Evolutionary conservation across 257 asterid genomes (phyloP), one percentile per base, ranked within the genome.

Genomic region (Nicotiana noctiflora): DNA sequence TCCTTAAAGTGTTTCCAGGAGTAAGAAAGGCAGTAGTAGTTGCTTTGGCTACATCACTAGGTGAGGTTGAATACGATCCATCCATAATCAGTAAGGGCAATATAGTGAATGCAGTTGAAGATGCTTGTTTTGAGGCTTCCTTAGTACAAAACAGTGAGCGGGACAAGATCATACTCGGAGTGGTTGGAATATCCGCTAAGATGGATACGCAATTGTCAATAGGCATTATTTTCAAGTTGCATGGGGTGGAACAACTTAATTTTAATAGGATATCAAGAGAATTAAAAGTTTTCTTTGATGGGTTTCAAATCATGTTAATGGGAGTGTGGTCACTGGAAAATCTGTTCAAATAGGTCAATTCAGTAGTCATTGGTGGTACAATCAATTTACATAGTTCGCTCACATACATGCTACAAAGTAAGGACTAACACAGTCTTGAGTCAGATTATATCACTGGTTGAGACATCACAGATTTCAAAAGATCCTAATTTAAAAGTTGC

Each of bases 401-500:
- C 98, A 96, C 87, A 67, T 92, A 84, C 89, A 87, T 82, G 98
- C 98, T 80, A 91, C 80, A 90, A 1, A 90, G 98, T 96, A 49
- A 98, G 99, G 74, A 92, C 98, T 46, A 89, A 90, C 88, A 94
- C 99, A 29, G 92, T 96, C 68, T 82, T 96, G 90, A 96, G 97
- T 92, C 99, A 96, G 89, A 96, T 96, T 82, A 96, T 96, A 84
- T 88, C 95, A 79, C 88, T 96, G 87, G 99, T 96, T 88, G 99
- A 96, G 95, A 89, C 97, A 17, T 98, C 99, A 2, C 98, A 96
- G 91, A 96, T 96, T 98, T 96, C 99, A 76, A 94, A 94, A 86
- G 99, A 98, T 77, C 99, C 98, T 76, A 96, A 96, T 96, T 86
- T 98, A 96, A 81, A 94, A 94, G 89, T 96, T 75, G 98, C 98